phyloP scores from a whole-genome alignment of 345 rosid genomes.

The Heritiera fomes region DNA sequence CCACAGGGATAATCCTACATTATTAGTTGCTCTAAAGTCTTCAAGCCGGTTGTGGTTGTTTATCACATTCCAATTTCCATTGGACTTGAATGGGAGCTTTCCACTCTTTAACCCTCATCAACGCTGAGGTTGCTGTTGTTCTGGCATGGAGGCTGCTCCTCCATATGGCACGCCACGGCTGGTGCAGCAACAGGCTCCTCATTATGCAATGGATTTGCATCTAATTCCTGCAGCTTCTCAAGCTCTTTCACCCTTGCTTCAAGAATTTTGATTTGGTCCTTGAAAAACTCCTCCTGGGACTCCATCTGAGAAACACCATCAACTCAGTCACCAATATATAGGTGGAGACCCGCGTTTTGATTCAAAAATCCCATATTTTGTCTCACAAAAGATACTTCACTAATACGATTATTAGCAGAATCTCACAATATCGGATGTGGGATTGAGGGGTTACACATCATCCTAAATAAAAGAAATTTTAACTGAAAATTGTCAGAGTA shows the following conservation, averaged over 20 bases:
- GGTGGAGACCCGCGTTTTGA: too few relatives aligned
- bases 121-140: constrained; percentile 1
- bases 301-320: constrained; percentile 13
- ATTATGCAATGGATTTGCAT: neutral
- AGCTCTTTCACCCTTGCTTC: constrained; percentile 16
- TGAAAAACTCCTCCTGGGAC: constrained; percentile 11
- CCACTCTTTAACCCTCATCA: neutral
- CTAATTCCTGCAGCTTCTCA: constrained; percentile 1
- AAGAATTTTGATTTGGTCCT: constrained; percentile 6
- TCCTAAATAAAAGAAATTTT: neutral
- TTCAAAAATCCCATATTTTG: too few relatives aligned
- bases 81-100: neutral
- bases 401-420: too few relatives aligned
- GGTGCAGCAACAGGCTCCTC: neutral
- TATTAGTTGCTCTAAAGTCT: too few relatives aligned
- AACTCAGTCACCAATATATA: neutral
- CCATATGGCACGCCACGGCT: neutral
- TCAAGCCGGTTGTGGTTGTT: neutral
- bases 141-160: constrained; percentile 1
- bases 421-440: too few relatives aligned
- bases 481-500: neutral
- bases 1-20: neutral
- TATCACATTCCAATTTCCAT: neutral
- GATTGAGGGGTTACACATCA: too few relatives aligned
- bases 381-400: too few relatives aligned